phyloP scores from a whole-genome alignment of 2,329 filamentous ascomycete species.

The Curvularia verruculosa region DNA sequence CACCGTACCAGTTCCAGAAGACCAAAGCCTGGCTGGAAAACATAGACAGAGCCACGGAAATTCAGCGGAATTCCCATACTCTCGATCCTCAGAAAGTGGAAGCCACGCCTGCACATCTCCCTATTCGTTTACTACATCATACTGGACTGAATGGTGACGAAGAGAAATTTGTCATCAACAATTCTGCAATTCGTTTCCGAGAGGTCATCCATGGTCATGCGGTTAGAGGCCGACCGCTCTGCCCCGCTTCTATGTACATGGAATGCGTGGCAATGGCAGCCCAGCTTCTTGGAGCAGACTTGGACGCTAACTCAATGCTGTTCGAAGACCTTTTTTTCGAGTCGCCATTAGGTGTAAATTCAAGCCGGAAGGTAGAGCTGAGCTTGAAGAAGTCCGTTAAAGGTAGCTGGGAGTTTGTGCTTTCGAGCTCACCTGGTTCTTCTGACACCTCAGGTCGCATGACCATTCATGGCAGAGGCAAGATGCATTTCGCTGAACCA shows the following conservation, averaged over 20 bases:
- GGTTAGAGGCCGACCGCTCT: constrained; percentile 21
- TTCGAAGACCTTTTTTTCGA: constrained; percentile 19
- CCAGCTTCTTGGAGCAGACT: constrained; percentile 5
- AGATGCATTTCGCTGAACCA: constrained; percentile 6
- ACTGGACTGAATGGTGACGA: not conserved
- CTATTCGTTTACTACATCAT: constrained; percentile 8
- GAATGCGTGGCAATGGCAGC: constrained; percentile 25
- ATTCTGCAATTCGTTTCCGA: constrained; percentile 14
- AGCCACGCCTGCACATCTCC: not conserved
- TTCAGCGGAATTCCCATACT: not conserved
- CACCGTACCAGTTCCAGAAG: constrained; percentile 37
- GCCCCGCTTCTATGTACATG: constrained; percentile 30
- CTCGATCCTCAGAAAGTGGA: constrained; percentile 3
- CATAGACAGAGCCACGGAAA: constrained; percentile 9
- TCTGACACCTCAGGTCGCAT: constrained; percentile 1
- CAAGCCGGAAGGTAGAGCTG: constrained; percentile 9
- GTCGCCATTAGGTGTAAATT: constrained; percentile 15
- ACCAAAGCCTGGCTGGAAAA: constrained; percentile 30
- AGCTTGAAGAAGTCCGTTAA: constrained; percentile 1
- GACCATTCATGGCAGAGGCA: constrained; percentile 13
- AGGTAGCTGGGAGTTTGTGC: constrained; percentile 8
- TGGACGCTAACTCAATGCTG: constrained; percentile 4
- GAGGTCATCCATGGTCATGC: constrained; percentile 23
- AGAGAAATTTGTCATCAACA: constrained; percentile 18
- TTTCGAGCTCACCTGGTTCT: constrained; percentile 8